Percentiles rank a stretch among this genome's conserved stretches.
Conservation (phyloP, 306 rosid species). For the Canavalia ensiformis region DNA sequence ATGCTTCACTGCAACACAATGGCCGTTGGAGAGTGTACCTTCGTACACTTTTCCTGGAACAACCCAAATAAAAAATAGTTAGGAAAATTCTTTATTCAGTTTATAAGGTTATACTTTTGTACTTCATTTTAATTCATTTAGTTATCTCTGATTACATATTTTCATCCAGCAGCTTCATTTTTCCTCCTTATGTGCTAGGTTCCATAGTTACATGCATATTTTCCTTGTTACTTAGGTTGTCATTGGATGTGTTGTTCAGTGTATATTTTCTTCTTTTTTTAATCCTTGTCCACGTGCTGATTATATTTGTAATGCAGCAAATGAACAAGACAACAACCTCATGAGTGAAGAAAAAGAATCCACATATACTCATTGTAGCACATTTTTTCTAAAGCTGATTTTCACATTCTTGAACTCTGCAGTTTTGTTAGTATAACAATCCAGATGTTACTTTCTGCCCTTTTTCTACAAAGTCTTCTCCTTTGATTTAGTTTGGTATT, state of each 20-base stretch:
- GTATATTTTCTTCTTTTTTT: background rate
- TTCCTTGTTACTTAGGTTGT: background rate
- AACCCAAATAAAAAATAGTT: background rate
- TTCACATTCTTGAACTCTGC: constrained; percentile 19
- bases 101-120: constrained; percentile 1
- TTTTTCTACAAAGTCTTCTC: background rate
- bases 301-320: background rate
- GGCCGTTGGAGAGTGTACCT: constrained; percentile 64
- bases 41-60: constrained; percentile 67
- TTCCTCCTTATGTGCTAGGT: background rate
- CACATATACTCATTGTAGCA: background rate
- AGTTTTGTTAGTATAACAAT: background rate
- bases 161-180: background rate
- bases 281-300: no score
- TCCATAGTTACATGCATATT: background rate
- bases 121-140: background rate
- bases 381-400: background rate
- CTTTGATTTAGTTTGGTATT: background rate
- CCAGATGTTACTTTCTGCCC: background rate
- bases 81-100: background rate
- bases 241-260: background rate
- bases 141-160: background rate
- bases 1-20: constrained; percentile 71
- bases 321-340: background rate
- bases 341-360: background rate